phyloP scores from a whole-genome alignment of 768 basidiomycete genomes.

The Rickenella mellea region DNA sequence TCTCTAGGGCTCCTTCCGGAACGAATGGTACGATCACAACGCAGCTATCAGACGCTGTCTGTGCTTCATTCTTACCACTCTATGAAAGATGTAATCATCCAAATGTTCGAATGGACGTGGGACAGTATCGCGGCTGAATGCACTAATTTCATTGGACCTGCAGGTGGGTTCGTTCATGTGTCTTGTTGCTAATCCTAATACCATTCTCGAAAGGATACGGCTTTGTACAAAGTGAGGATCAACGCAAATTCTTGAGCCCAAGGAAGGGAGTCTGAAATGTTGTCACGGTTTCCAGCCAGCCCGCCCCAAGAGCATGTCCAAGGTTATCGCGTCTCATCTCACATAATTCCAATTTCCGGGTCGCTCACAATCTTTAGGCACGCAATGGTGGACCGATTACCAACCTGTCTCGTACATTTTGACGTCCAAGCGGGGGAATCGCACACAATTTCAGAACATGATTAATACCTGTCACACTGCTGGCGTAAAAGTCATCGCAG shows the following conservation, averaged over 20 bases:
- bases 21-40: not conserved
- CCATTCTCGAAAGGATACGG: conserved; percentile 31
- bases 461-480: conserved; percentile 39
- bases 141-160: conserved; percentile 53
- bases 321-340: not conserved
- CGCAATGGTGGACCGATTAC: conserved; percentile 72
- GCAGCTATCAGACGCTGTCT: not conserved
- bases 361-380: conserved; percentile 17
- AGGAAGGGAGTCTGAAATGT: not conserved
- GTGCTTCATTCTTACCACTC: not conserved
- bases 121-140: conserved; percentile 52
- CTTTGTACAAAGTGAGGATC: conserved; percentile 47
- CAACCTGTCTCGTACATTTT: conserved; percentile 58
- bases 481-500: conserved; percentile 48
- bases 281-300: conserved; percentile 20
- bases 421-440: conserved; percentile 56
- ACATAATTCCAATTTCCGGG: not conserved
- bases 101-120: conserved; percentile 59
- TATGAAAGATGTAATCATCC: not conserved
- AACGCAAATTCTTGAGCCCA: not conserved
- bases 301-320: conserved; percentile 50
- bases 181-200: conserved; percentile 13
- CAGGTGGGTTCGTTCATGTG: conserved; percentile 22
- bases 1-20: not conserved
- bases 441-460: conserved; percentile 40